Conservation (phyloP, 768 basidiomycete genomes). For the Rhodotorula toruloides region DNA sequence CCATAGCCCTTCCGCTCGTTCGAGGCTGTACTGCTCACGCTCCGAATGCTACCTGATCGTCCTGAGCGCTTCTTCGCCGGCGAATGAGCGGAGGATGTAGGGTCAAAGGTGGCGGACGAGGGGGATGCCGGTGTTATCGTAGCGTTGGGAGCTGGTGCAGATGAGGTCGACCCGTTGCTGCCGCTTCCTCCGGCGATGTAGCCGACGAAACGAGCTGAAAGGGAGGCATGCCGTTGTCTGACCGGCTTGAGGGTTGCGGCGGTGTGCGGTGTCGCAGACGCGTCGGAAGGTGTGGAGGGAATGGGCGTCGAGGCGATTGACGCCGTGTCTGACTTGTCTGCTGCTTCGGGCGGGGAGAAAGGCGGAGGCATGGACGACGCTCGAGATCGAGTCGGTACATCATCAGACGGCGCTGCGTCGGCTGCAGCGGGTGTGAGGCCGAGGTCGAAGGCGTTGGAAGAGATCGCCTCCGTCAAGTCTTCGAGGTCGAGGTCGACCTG, state of each 20-base stretch:
- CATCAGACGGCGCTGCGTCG: neutral
- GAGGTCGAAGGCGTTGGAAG: constrained; percentile 36
- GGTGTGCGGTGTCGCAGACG: neutral
- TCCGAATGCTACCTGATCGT: constrained; percentile 21
- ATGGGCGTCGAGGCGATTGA: neutral
- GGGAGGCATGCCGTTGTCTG: constrained; percentile 25
- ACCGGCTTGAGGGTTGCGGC: constrained; percentile 4
- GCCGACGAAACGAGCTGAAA: constrained; percentile 34
- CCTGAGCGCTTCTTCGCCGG: neutral
- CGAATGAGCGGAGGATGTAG: neutral
- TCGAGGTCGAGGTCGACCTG: constrained; percentile 34
- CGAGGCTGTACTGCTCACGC: constrained; percentile 12
- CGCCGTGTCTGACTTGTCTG: neutral
- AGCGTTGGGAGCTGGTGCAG: neutral
- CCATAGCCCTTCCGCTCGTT: constrained; percentile 8
- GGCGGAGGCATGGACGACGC: constrained; percentile 5
- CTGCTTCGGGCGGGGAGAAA: neutral
- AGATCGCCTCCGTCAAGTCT: constrained; percentile 34
- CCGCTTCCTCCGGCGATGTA: constrained; percentile 1
- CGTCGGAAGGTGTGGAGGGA: neutral
- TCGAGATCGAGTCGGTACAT: neutral
- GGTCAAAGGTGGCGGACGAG: neutral
- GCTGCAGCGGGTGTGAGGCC: neutral
- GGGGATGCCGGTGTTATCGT: too few relatives aligned
- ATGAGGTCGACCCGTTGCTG: neutral